phyloP scores from a whole-genome alignment of 2,329 filamentous ascomycete species.

The Lachnellula occidentalis region DNA sequence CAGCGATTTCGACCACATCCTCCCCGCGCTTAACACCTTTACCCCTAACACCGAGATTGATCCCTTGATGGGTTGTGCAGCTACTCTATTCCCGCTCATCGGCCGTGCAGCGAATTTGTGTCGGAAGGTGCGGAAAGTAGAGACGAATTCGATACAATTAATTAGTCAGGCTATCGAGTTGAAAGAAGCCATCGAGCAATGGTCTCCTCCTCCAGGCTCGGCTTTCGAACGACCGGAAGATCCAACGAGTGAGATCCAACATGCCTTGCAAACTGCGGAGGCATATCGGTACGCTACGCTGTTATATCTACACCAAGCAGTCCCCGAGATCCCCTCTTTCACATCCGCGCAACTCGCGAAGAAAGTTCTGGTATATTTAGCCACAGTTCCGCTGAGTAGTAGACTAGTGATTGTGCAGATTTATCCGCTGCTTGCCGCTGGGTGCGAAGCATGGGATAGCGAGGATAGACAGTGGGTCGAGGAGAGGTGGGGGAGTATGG shows the following conservation, averaged over 20 bases:
- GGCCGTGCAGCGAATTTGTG: conserved; percentile 60
- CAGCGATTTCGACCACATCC: conserved; percentile 46
- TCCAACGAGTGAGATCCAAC: conserved; percentile 54
- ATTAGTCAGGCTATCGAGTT: conserved; percentile 58
- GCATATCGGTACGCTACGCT: conserved; percentile 64
- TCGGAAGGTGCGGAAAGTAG: conserved; percentile 50
- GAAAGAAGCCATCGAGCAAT: conserved; percentile 54
- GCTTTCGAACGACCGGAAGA: conserved; percentile 59
- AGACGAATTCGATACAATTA: conserved; percentile 51
- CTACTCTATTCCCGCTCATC: conserved; percentile 63
- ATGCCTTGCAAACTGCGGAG: conserved; percentile 61
- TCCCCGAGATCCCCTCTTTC: conserved; percentile 60
- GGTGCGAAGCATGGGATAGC: conserved; percentile 53
- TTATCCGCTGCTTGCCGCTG: conserved; percentile 62
- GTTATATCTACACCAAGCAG: conserved; percentile 61
- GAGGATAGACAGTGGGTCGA: conserved; percentile 61
- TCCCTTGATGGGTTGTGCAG: conserved; percentile 64
- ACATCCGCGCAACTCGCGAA: conserved; percentile 54
- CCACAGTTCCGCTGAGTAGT: conserved; percentile 56
- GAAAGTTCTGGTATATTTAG: conserved; percentile 54
- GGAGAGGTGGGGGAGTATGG: conserved; percentile 57
- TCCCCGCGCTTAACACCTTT: conserved; percentile 35
- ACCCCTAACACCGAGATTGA: conserved; percentile 48
- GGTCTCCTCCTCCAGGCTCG: conserved; percentile 46
- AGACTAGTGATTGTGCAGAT: conserved; percentile 64